A percentile compares a stretch with the other conserved stretches of the same genome.
Evolutionary conservation across 495 filamentous ascomycete species (phyloP).

Genomic region (Penicillium goetzii): DNA sequence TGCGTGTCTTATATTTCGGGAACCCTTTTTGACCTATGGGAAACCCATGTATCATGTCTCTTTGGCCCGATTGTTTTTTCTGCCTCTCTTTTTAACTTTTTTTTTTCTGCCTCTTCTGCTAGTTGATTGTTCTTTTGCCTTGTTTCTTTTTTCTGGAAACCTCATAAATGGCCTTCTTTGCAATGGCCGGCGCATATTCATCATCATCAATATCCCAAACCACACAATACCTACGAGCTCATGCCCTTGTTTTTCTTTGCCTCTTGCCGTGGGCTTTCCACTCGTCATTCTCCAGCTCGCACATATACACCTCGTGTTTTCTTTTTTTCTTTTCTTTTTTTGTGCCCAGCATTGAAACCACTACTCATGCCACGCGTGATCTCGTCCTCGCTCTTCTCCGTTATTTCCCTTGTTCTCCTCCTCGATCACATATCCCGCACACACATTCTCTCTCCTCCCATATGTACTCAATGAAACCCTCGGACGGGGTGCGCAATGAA

Average conservation of each 20-base stretch:
- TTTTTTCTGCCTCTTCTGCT: conserved; percentile 12
- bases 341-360: conserved; percentile 2
- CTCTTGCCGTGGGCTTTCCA: conserved; percentile 3
- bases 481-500: conserved; percentile 35
- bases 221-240: conserved; percentile 23
- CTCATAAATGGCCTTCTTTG: conserved; percentile 29
- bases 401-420: conserved; percentile 13
- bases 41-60: conserved; percentile 39
- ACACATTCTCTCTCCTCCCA: conserved; percentile 24
- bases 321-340: conserved; percentile 4
- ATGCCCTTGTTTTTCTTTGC: conserved; percentile 4
- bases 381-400: conserved; percentile 27
- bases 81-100: conserved; percentile 17
- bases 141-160: conserved; percentile 25
- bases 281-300: conserved; percentile 14
- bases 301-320: conserved; percentile 23
- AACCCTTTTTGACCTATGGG: conserved; percentile 20
- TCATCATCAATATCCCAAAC: conserved; percentile 16
- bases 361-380: conserved; percentile 19
- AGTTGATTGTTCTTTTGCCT: conserved; percentile 12
- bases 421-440: conserved; percentile 9
- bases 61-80: conserved; percentile 34
- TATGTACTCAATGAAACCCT: conserved; percentile 28
- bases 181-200: conserved; percentile 37
- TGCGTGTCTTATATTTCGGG: conserved; percentile 28